Percentiles rank a stretch among this genome's conserved stretches.
Conservation (phyloP, 495 filamentous ascomycete species). For the Penicillium subrubescens region DNA sequence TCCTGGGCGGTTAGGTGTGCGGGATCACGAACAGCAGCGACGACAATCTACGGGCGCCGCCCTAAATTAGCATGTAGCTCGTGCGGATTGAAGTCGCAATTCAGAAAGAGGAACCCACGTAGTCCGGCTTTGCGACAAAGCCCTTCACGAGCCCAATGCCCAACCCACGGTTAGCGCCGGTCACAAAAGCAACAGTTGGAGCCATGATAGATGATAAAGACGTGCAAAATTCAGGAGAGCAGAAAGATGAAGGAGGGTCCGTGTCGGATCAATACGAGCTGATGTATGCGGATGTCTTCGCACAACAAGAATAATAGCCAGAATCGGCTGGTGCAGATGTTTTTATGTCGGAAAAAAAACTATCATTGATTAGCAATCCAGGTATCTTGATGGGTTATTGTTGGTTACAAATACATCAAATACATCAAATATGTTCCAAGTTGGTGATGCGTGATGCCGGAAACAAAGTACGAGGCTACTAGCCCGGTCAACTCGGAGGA, state of each 20-base stretch:
- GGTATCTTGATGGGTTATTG: too few relatives aligned
- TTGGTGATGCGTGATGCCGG: background rate
- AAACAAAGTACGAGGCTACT: background rate
- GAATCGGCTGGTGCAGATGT: background rate
- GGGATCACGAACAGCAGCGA: constrained; percentile 47
- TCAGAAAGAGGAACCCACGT: constrained; percentile 16
- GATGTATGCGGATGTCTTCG: background rate
- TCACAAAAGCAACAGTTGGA: constrained; percentile 16
- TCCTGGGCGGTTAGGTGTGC: constrained; percentile 15
- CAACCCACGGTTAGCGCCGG: constrained; percentile 50
- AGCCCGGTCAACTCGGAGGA: too few relatives aligned
- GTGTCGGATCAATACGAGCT: background rate
- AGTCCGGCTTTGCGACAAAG: constrained; percentile 28
- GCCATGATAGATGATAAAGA: constrained; percentile 2
- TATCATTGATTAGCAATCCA: background rate
- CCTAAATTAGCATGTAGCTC: background rate
- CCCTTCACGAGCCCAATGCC: constrained; percentile 26
- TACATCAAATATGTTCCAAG: background rate
- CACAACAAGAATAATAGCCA: background rate
- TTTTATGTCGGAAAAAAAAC: background rate
- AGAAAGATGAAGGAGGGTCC: background rate
- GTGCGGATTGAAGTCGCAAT: background rate
- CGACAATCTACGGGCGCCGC: constrained; percentile 42
- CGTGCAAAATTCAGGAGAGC: background rate
- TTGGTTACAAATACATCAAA: background rate